These are phyloP conservation scores for Scheffersomyces titani DNA, from an alignment of 1,139 yeast genomes.

Conservation along the genomic window DNA sequence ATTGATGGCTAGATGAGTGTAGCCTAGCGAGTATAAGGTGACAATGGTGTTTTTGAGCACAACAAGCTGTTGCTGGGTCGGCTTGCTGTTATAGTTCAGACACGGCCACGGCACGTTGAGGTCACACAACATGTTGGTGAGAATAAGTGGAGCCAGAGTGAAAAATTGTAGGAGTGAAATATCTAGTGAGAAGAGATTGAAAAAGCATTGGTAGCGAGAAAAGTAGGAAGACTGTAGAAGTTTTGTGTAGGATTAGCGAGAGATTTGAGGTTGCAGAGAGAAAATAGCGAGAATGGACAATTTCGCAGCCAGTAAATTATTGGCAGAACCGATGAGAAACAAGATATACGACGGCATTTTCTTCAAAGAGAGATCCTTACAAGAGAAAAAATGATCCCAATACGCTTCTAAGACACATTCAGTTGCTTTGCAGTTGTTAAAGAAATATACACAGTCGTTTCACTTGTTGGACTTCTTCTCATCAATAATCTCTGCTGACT, in stretches of 20 bases:
- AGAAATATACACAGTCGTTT: no score
- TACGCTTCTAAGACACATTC: no score
- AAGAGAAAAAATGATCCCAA: not conserved
- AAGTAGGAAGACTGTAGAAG: not conserved
- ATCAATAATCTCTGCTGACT: not conserved
- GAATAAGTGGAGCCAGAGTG: not conserved
- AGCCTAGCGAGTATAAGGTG: constrained; percentile 66
- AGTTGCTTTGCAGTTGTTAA: no score
- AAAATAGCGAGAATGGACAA: not conserved
- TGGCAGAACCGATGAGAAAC: constrained; percentile 5
- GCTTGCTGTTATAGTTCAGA: constrained; percentile 41
- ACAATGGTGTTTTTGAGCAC: constrained; percentile 50
- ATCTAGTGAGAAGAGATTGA: not conserved
- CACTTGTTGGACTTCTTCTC: not conserved
- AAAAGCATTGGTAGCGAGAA: not conserved
- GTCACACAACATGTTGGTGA: constrained; percentile 46
- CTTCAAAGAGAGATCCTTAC: not conserved
- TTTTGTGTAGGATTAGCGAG: not conserved
- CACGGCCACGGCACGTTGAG: constrained; percentile 85
- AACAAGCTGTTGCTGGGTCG: constrained; percentile 41
- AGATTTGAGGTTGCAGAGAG: not conserved
- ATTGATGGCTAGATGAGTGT: constrained; percentile 73
- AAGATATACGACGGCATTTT: constrained; percentile 5
- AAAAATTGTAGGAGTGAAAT: not conserved
- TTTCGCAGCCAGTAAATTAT: not conserved